Conservation (phyloP, 495 filamentous ascomycete genomes). For the Penicillium crystallinum region DNA sequence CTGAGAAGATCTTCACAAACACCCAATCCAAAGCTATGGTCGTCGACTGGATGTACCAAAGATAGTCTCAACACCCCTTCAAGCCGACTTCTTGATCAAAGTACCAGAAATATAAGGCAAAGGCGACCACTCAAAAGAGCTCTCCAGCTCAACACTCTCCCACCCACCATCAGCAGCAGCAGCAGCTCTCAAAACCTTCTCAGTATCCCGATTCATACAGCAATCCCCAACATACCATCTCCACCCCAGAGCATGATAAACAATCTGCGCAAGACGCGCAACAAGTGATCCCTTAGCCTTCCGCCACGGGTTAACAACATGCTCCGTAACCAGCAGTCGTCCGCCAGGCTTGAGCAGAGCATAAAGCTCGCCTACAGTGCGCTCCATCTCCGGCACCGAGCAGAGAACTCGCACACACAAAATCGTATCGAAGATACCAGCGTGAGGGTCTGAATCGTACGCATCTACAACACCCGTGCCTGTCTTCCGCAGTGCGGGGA, state of each 20-base stretch:
- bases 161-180: constrained; percentile 47
- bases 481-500: constrained; percentile 31
- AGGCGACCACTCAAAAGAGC: constrained; percentile 40
- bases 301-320: constrained; percentile 52
- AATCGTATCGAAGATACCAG: constrained; percentile 60
- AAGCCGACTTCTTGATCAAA: constrained; percentile 41
- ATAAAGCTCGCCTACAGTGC: constrained; percentile 56
- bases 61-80: no score
- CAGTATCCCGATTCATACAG: constrained; percentile 52
- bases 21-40: no score
- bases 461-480: constrained; percentile 28
- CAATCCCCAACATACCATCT: constrained; percentile 56
- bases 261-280: constrained; percentile 39
- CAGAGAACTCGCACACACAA: constrained; percentile 68
- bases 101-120: constrained; percentile 54
- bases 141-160: constrained; percentile 48
- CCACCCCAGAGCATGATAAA: constrained; percentile 34
- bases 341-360: constrained; percentile 60
- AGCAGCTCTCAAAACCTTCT: constrained; percentile 42
- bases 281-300: constrained; percentile 43
- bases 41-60: no score
- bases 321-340: constrained; percentile 64
- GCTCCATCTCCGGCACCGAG: constrained; percentile 59
- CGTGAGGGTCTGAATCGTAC: constrained; percentile 3
- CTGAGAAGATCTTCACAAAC: no score